A percentile compares a stretch with the other conserved stretches of the same genome.
Evolutionary conservation across 2,329 filamentous ascomycete species (phyloP).

Genomic region (Exophiala bonariae): DNA sequence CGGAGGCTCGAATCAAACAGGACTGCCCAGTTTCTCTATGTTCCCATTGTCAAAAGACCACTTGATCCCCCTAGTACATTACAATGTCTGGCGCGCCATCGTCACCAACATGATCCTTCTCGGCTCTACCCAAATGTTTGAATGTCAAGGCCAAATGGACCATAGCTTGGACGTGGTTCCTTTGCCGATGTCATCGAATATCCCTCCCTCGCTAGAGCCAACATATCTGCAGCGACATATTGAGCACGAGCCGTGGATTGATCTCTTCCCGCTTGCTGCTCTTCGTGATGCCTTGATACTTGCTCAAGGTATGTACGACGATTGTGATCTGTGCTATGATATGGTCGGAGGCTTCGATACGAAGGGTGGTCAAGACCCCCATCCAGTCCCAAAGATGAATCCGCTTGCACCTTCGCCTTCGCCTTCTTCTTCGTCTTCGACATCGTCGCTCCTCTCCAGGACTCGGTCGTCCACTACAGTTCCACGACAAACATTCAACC

Average conservation of each 20-base stretch:
- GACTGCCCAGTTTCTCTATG: not conserved
- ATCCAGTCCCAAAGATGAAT: too few relatives aligned
- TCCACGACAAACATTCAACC: too few relatives aligned
- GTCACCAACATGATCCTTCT: slow-evolving; percentile 5
- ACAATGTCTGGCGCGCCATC: slow-evolving; percentile 10
- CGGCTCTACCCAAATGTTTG: slow-evolving; percentile 2
- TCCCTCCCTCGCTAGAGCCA: slow-evolving; percentile 25
- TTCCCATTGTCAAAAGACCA: slow-evolving; percentile 8
- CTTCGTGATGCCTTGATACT: slow-evolving; percentile 30
- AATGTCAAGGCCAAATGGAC: not conserved
- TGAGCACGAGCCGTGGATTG: slow-evolving; percentile 34
- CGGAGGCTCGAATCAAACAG: too few relatives aligned
- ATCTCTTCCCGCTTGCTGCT: slow-evolving; percentile 30
- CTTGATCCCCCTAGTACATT: slow-evolving; percentile 9
- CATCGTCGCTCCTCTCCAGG: too few relatives aligned
- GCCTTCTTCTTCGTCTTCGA: too few relatives aligned
- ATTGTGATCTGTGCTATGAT: slow-evolving; percentile 29
- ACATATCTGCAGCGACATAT: slow-evolving; percentile 26
- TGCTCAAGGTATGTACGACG: slow-evolving; percentile 22
- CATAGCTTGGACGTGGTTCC: not conserved
- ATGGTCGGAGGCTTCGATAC: slow-evolving; percentile 17
- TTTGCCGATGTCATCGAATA: not conserved
- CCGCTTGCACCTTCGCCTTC: too few relatives aligned
- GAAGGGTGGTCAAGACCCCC: too few relatives aligned
- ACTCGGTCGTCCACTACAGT: too few relatives aligned